Evolutionary conservation across 2,329 filamentous ascomycete species (phyloP), one percentile per base, ranked within the genome.

Genomic region (Rachicladosporium sp.): DNA sequence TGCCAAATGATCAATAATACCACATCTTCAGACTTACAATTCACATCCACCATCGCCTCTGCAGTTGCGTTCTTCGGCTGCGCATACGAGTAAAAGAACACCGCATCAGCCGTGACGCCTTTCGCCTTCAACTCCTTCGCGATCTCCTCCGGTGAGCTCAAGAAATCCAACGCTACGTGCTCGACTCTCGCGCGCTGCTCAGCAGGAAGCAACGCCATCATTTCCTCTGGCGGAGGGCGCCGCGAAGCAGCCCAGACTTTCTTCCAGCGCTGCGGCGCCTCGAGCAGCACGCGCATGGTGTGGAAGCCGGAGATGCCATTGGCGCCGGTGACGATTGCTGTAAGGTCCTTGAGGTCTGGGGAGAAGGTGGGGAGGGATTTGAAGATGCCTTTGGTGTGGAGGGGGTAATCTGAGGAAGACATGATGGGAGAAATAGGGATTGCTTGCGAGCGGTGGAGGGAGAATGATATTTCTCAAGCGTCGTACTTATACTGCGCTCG

Each of bases 31-130:
- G 68, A 54, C 64, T 62, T 31, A 70, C 55, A 38, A 44, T 74
- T 74, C 5, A 71, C 58, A 31, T 60, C 61, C 13, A 62, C 62
- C 48, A 73, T 57, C 46, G 71, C 66, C 10, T 72, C 64, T 1
- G 65, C 66, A 50, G 70, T 66, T 12, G 62, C 64, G 68, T 68
- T 68, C 29, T 59, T 53, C 1, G 64, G 63, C 49, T 74, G 70
- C 4, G 69, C 55, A 54, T 74, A 74, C 2, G 67, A 68, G 43
- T 68, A 73, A 54, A 71, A 74, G 51, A 73, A 73, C 7, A 71
- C 56, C 41, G 70, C 63, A 43, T 67, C 64, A 2, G 53, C 44
- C n/a, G 34, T 46, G 3, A 65, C 57, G 0, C 50, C 51, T 29
- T 58, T 59, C 23, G 56, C 49, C 41, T 54, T 57, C 33, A 66